A percentile compares a stretch with the other conserved stretches of the same genome.
Evolutionary conservation across 2,329 filamentous ascomycete genomes (phyloP).

Genomic region (Curvularia lunata): DNA sequence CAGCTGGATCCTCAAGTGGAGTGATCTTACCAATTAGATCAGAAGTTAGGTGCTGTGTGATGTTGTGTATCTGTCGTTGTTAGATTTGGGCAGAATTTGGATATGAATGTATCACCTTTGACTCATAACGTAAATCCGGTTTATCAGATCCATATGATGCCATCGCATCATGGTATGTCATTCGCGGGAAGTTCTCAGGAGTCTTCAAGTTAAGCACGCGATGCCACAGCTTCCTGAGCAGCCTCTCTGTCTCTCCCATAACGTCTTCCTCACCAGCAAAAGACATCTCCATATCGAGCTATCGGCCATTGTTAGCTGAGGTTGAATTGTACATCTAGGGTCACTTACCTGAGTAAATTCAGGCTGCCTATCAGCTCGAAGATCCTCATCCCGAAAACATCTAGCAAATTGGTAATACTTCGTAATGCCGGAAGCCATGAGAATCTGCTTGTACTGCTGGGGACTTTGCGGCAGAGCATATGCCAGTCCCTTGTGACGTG

Average conservation of each 20-base stretch:
- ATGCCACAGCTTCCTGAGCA: conserved; percentile 64
- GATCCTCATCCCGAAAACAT: conserved; percentile 94
- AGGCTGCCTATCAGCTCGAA: conserved; percentile 89
- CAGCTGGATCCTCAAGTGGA: conserved; percentile 67
- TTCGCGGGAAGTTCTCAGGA: conserved; percentile 59
- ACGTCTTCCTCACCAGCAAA: conserved; percentile 77
- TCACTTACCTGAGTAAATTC: conserved; percentile 84
- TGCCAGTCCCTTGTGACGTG: conserved; percentile 73
- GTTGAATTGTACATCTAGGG: not conserved
- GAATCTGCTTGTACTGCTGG: conserved; percentile 97
- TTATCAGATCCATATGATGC: conserved; percentile 85
- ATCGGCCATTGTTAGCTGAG: conserved; percentile 8
- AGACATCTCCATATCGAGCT: conserved; percentile 93
- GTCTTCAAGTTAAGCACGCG: conserved; percentile 55
- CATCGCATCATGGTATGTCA: conserved; percentile 82
- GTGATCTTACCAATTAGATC: conserved; percentile 79
- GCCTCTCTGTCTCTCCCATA: conserved; percentile 63
- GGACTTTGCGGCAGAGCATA: conserved; percentile 96
- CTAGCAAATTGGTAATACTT: conserved; percentile 91
- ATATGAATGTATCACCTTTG: conserved; percentile 56
- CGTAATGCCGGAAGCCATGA: conserved; percentile 87
- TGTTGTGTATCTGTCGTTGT: conserved; percentile 63
- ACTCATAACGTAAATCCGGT: conserved; percentile 80
- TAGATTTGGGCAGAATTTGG: not conserved
- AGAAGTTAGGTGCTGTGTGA: conserved; percentile 67